A percentile compares a stretch with the other conserved stretches of the same genome.
These are phyloP conservation scores for Neurospora intermedia DNA, from an alignment of 495 filamentous ascomycete species.

Conservation along the genomic window DNA sequence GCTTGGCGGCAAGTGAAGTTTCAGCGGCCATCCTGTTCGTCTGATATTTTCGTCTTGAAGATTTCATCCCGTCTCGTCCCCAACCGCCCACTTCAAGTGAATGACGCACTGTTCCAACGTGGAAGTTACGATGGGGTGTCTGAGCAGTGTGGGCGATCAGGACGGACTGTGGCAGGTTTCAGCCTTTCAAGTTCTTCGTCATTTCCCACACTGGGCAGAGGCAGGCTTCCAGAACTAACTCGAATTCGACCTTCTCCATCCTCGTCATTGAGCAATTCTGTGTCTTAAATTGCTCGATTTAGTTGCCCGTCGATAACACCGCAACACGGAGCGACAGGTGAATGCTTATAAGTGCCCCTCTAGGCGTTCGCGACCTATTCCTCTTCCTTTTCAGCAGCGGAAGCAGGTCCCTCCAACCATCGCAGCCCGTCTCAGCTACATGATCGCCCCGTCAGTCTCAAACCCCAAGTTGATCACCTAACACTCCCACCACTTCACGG, in stretches of 20 bases:
- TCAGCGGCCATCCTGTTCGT: neutral
- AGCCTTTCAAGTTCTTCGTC: neutral
- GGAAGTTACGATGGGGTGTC: neutral
- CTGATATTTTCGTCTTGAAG: neutral
- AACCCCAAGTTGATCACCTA: neutral
- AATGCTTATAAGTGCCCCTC: neutral
- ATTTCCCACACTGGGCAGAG: neutral
- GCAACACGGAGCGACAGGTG: neutral
- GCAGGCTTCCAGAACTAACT: neutral
- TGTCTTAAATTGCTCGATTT: neutral
- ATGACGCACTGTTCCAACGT: neutral
- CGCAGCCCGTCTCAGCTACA: neutral
- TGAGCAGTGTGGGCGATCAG: neutral
- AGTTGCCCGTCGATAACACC: neutral
- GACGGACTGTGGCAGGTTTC: neutral
- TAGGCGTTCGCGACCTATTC: neutral
- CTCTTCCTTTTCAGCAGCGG: neutral
- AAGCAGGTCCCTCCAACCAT: neutral
- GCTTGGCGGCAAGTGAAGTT: neutral
- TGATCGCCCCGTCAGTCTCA: neutral
- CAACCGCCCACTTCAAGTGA: neutral
- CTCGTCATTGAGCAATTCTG: neutral
- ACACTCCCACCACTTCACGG: neutral
- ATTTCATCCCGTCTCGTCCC: neutral
- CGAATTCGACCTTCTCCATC: neutral